These are phyloP conservation scores for Puccinia coronata DNA, from an alignment of 1,284 basidiomycete genomes.

Conservation along the genomic window DNA sequence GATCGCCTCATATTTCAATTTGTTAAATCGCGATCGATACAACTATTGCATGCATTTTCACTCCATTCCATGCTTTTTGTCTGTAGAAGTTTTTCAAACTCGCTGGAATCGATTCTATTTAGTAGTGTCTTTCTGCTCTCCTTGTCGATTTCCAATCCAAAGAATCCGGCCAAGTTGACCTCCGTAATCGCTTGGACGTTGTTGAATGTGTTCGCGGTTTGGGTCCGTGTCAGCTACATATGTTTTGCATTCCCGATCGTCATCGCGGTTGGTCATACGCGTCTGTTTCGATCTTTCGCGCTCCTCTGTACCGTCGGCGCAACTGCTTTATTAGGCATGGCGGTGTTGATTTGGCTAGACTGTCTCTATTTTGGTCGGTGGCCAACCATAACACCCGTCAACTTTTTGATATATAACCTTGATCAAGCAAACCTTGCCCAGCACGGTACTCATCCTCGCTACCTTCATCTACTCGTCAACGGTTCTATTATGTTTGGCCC, in stretches of 20 bases:
- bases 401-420: conserved; percentile 58
- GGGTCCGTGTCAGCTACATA: conserved; percentile 31
- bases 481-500: conserved; percentile 57
- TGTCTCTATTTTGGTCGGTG: conserved; percentile 31
- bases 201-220: conserved; percentile 27
- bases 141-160: not conserved
- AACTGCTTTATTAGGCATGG: not conserved
- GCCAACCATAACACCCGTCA: conserved; percentile 54
- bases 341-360: conserved; percentile 9
- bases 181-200: conserved; percentile 23
- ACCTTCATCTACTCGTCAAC: conserved; percentile 57
- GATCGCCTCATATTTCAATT: conserved; percentile 46
- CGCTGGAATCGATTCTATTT: conserved; percentile 55
- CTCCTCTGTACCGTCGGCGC: not conserved
- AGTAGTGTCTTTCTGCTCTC: conserved; percentile 49
- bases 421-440: conserved; percentile 55
- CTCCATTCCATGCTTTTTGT: conserved; percentile 56
- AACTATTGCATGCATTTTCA: conserved; percentile 53
- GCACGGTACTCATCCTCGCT: conserved; percentile 59
- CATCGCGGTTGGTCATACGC: conserved; percentile 4
- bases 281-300: not conserved
- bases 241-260: conserved; percentile 23
- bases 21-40: conserved; percentile 18
- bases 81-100: conserved; percentile 58
- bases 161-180: not conserved